Percentiles rank a stretch among this genome's conserved stretches.
Conservation (phyloP, 192 early-diverging fungal species). For the Geranomyces michiganensis region DNA sequence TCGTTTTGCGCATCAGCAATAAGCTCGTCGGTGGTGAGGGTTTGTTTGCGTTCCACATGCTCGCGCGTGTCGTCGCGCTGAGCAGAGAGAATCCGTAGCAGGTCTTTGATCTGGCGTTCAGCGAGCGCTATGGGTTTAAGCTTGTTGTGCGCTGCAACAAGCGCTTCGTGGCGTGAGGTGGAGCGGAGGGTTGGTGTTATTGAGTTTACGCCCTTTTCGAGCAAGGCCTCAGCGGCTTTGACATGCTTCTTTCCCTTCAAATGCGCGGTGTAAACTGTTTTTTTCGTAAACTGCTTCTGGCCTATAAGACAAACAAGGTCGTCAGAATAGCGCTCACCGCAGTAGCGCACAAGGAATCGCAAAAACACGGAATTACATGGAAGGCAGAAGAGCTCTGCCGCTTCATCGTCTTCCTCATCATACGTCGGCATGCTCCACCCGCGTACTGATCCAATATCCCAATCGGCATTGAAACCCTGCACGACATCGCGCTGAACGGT, state of each 20-base stretch:
- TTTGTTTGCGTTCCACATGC: conserved; percentile 89
- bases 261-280: conserved; percentile 84
- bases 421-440: conserved; percentile 63
- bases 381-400: conserved; percentile 68
- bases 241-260: conserved; percentile 89
- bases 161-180: conserved; percentile 25
- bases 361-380: conserved; percentile 52
- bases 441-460: conserved; percentile 57
- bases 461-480: conserved; percentile 64
- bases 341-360: too few species aligned
- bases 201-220: conserved; percentile 34
- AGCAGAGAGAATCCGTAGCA: conserved; percentile 39
- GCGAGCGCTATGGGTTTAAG: conserved; percentile 54
- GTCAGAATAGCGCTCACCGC: too few species aligned
- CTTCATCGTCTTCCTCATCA: conserved; percentile 38
- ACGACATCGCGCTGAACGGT: conserved; percentile 53
- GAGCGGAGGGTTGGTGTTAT: conserved; percentile 7
- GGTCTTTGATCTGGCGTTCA: conserved; percentile 65
- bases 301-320: conserved; percentile 42
- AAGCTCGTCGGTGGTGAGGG: conserved; percentile 85
- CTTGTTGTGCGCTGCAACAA: conserved; percentile 41
- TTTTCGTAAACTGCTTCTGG: conserved; percentile 79
- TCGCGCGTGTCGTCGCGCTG: conserved; percentile 79
- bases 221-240: conserved; percentile 69
- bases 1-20: conserved; percentile 22